Conservation (phyloP, 2,329 filamentous ascomycete genomes). For the Aspergillus bombycis region DNA sequence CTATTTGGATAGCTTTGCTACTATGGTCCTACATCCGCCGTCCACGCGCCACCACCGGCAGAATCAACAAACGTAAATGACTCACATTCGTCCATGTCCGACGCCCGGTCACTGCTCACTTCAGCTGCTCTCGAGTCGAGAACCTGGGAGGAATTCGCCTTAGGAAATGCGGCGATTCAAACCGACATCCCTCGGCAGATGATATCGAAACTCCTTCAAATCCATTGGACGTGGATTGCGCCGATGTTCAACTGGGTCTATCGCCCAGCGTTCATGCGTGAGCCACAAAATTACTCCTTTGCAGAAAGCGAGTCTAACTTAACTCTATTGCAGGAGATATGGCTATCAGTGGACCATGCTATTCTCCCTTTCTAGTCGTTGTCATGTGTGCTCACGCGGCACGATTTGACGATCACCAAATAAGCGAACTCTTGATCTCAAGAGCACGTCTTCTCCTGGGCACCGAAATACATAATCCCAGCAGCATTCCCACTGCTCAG, state of each 20-base stretch:
- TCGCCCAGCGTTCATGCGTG: conserved; percentile 31
- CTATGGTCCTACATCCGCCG: conserved; percentile 3
- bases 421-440: conserved; percentile 16
- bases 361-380: conserved; percentile 15
- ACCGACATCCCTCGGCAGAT: conserved; percentile 29
- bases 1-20: background rate
- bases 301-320: background rate
- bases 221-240: conserved; percentile 35
- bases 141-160: conserved; percentile 6
- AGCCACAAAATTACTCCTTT: conserved; percentile 19
- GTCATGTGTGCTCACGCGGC: conserved; percentile 24
- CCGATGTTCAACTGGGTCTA: conserved; percentile 34
- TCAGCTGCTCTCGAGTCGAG: conserved; percentile 10
- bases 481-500: conserved; percentile 33
- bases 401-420: conserved; percentile 21
- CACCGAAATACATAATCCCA: conserved; percentile 30
- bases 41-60: background rate
- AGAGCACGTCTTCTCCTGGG: conserved; percentile 30
- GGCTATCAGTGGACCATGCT: conserved; percentile 29
- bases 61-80: background rate
- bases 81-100: background rate
- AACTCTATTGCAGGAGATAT: background rate
- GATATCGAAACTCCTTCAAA: conserved; percentile 27
- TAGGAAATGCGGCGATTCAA: conserved; percentile 19
- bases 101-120: conserved; percentile 6